Conservation (phyloP, 257 asterid genomes). For the Solanum sitiens region DNA sequence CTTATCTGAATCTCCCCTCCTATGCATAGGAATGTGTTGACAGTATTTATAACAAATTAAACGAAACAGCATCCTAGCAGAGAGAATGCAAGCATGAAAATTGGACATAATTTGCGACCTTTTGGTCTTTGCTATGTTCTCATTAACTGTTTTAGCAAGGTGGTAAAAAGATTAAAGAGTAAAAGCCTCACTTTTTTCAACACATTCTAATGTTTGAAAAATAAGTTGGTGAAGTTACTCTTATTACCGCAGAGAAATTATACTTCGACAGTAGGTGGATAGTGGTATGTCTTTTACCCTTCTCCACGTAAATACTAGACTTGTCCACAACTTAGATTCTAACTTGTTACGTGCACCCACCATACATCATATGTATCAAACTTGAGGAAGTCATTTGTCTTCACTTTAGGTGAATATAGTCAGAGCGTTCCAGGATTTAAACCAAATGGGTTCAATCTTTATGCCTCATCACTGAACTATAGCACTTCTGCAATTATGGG, state of each 20-base stretch:
- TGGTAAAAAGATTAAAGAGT: neutral
- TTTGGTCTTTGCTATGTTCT: neutral
- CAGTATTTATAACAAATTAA: neutral
- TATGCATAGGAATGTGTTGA: neutral
- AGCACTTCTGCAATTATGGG: neutral
- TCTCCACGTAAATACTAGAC: neutral
- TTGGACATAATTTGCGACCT: neutral
- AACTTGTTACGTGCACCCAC: neutral
- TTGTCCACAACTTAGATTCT: neutral
- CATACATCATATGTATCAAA: neutral
- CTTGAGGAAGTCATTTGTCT: neutral
- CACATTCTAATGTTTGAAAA: neutral
- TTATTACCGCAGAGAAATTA: neutral
- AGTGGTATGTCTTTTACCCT: neutral
- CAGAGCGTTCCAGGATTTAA: neutral
- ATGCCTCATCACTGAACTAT: neutral
- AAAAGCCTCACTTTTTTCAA: neutral
- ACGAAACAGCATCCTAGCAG: neutral
- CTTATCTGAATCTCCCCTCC: neutral
- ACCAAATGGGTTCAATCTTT: neutral
- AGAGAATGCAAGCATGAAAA: neutral
- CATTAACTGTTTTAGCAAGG: neutral
- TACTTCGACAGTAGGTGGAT: neutral
- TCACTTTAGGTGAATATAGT: neutral
- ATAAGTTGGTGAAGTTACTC: neutral